Evolutionary conservation across 306 rosid genomes (phyloP), one percentile per base, ranked within the genome.

Genomic region (Castanea mollissima): DNA sequence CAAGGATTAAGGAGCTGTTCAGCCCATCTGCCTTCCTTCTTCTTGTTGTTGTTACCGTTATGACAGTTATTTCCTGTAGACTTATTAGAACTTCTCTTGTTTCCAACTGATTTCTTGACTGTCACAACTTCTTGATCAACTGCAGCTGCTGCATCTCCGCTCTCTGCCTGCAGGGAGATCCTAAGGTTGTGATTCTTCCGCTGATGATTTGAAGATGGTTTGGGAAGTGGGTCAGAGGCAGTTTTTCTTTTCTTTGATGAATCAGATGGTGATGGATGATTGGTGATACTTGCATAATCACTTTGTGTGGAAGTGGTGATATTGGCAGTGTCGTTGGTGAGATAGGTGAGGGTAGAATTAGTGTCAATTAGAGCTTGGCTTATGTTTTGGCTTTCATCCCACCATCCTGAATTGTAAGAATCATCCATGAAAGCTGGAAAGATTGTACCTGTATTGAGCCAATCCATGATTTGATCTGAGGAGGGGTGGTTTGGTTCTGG

Each of bases 1-100:
- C 99, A 92, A 38, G 99, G 99, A 60, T 89, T 94, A 6, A 92
- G 91, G 81, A 94, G 78, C 76, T 94, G 95, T 80, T 94, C 99
- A 6, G 98, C 98, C 99, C 99, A 94, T 78, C 97, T 92, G 29
- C 99, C 99, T 71, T 94, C 97, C 80, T 88, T 94, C 79, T 87
- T 94, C 81, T 78, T 85, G 64, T 84, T 91, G 59, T 77, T 90
- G 83, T 46, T 0, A 41, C 46, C 16, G 54, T 49, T 12, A 12
- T 80, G 79, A 58, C 85, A 32, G 90, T 86, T 94, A 72, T 74
- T 92, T 29, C 90, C 95, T 2, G 82, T 78, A n/a, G 75, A 83
- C 83, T 86, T 92, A 5, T 55, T 73, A 14, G 78, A 74, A 51
- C 89, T 85, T 80, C 74, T 94, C 87, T 73, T 92, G 81, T 81